phyloP scores from a whole-genome alignment of 768 basidiomycete genomes.

The Phanerodontia chrysosporium region DNA sequence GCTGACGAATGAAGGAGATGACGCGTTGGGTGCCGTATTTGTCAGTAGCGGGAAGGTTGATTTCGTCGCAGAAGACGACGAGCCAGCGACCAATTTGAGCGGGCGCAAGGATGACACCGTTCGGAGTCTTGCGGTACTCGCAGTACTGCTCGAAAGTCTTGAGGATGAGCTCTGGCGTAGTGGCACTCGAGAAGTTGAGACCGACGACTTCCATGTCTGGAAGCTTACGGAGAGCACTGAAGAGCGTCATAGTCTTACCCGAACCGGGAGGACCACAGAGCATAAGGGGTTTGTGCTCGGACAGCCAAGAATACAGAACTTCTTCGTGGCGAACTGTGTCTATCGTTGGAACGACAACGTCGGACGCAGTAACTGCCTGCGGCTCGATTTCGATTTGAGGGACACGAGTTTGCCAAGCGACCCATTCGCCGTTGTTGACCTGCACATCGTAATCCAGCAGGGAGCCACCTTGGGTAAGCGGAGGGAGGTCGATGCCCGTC shows the following conservation, averaged over 20 bases:
- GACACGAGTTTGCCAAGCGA: conserved; percentile 86
- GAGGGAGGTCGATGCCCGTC: conserved; percentile 87
- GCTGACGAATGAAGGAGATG: conserved; percentile 96
- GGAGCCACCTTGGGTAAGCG: conserved; percentile 68
- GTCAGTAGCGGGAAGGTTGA: conserved; percentile 94
- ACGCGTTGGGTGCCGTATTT: conserved; percentile 98
- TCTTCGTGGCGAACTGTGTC: conserved; percentile 99
- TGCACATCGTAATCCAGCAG: conserved; percentile 96
- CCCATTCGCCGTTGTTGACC: conserved; percentile 81
- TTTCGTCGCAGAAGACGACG: conserved; percentile 99
- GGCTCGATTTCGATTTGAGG: conserved; percentile 96
- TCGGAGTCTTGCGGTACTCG: conserved; percentile 97
- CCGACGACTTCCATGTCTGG: conserved; percentile 99
- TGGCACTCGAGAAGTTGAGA: conserved; percentile 98
- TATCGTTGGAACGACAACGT: conserved; percentile 96
- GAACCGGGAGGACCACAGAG: conserved; percentile 99
- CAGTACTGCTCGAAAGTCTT: conserved; percentile 99
- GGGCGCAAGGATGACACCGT: conserved; percentile 93
- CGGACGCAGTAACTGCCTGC: conserved; percentile 91
- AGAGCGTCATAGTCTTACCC: conserved; percentile 99
- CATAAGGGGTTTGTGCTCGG: conserved; percentile 97
- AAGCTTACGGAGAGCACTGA: conserved; percentile 94
- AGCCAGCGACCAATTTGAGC: conserved; percentile 96
- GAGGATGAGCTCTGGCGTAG: conserved; percentile 94
- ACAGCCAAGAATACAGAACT: conserved; percentile 96